Percentiles rank a stretch among this genome's conserved stretches.
phyloP scores from a whole-genome alignment of 2,329 filamentous ascomycete genomes.

The Apiospora koreana region DNA sequence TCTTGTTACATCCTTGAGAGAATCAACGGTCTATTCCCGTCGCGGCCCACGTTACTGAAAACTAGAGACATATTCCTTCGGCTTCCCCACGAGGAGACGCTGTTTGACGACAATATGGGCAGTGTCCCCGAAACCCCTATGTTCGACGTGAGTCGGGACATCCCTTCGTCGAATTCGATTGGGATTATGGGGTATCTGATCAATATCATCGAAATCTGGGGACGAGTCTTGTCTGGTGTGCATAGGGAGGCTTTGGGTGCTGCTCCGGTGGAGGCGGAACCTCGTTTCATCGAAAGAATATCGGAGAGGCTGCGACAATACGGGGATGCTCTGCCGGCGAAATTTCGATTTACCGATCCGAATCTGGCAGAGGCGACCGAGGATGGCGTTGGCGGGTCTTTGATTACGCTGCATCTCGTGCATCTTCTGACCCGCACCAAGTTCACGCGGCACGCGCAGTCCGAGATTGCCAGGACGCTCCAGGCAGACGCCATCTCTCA shows the following conservation, averaged over 20 bases:
- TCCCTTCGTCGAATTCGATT: constrained; percentile 32
- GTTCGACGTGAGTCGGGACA: constrained; percentile 52
- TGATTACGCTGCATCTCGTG: constrained; percentile 14
- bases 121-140: constrained; percentile 54
- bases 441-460: constrained; percentile 14
- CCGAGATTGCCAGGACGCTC: constrained; percentile 6
- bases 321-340: constrained; percentile 11
- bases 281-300: constrained; percentile 13
- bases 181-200: constrained; percentile 62
- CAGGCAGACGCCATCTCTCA: constrained; percentile 6
- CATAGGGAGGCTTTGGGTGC: constrained; percentile 10
- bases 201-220: constrained; percentile 66
- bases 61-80: constrained; percentile 67
- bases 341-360: constrained; percentile 10
- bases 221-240: constrained; percentile 22
- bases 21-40: constrained; percentile 59
- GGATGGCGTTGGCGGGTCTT: constrained; percentile 10
- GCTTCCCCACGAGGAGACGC: constrained; percentile 61
- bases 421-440: constrained; percentile 12
- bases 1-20: constrained; percentile 70
- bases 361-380: constrained; percentile 11
- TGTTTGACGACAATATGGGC: constrained; percentile 60
- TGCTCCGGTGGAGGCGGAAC: constrained; percentile 10
- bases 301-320: constrained; percentile 15
- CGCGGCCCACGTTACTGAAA: constrained; percentile 56